Conservation (phyloP, 2,329 filamentous ascomycete genomes). For the Paraphoma sp. region DNA sequence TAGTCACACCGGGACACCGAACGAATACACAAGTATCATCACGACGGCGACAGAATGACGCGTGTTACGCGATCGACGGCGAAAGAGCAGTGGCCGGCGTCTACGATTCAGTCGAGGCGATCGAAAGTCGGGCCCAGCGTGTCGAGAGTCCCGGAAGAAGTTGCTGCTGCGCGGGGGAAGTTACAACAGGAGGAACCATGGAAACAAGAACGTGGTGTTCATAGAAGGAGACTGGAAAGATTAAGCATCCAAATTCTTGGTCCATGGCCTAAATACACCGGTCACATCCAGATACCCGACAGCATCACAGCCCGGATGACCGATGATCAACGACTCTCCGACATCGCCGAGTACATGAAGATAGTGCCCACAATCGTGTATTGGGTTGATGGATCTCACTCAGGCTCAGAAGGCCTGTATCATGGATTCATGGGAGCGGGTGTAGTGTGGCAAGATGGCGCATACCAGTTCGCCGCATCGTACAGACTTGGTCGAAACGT, state of each 20-base stretch:
- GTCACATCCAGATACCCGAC: background rate
- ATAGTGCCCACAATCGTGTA: background rate
- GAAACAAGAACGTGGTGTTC: no score
- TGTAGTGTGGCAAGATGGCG: conserved; percentile 1
- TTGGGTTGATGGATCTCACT: conserved; percentile 9
- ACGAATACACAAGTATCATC: background rate
- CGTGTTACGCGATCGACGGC: background rate
- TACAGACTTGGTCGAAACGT: conserved; percentile 3
- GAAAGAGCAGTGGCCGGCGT: background rate
- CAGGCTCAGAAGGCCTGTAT: no score
- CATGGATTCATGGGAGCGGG: conserved; percentile 5
- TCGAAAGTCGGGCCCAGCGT: background rate
- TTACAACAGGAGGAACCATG: no score
- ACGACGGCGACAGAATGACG: background rate
- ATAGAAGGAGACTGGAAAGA: background rate
- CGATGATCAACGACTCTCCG: background rate
- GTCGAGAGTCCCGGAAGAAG: background rate
- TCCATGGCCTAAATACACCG: background rate
- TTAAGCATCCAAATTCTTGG: background rate
- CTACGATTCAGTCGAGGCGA: background rate
- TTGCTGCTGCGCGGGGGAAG: no score
- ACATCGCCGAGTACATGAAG: background rate
- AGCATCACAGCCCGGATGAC: background rate
- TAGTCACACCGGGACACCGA: background rate
- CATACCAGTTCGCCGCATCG: background rate